These are phyloP conservation scores for Citrus mangshanensis DNA, from an alignment of 345 rosid genomes.

Conservation along the genomic window DNA sequence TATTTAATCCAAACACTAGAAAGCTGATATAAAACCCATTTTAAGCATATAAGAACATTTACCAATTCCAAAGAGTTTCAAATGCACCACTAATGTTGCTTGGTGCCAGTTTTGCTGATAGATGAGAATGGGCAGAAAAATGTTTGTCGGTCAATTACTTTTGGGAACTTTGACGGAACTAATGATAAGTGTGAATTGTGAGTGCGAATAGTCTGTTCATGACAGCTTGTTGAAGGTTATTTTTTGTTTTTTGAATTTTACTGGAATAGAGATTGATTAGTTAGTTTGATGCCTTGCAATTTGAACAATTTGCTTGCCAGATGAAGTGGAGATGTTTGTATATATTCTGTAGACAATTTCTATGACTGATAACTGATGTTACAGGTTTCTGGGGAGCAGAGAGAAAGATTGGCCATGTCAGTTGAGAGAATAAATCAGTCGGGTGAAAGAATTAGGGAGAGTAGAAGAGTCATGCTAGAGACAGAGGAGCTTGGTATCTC, in stretches of 20 bases:
- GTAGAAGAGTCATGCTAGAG: slow-evolving; percentile 85
- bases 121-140: background rate
- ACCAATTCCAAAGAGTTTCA: background rate
- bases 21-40: background rate
- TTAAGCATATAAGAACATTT: background rate
- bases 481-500: slow-evolving; percentile 89
- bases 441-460: slow-evolving; percentile 72
- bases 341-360: slow-evolving; percentile 2
- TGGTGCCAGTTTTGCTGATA: background rate
- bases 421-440: slow-evolving; percentile 78
- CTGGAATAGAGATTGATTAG: background rate
- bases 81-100: background rate
- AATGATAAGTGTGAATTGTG: background rate
- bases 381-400: slow-evolving; percentile 77
- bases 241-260: background rate
- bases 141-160: background rate
- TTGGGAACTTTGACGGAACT: background rate
- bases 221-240: background rate
- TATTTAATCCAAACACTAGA: background rate
- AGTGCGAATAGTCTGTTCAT: background rate
- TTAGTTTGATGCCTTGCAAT: background rate
- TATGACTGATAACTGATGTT: slow-evolving; percentile 10
- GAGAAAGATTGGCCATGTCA: slow-evolving; percentile 69
- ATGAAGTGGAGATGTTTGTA: background rate
- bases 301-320: background rate